Percentiles rank a stretch among this genome's conserved stretches.
Conservation (phyloP, 78 protist species). For the Dictyostelium firmibasis region DNA sequence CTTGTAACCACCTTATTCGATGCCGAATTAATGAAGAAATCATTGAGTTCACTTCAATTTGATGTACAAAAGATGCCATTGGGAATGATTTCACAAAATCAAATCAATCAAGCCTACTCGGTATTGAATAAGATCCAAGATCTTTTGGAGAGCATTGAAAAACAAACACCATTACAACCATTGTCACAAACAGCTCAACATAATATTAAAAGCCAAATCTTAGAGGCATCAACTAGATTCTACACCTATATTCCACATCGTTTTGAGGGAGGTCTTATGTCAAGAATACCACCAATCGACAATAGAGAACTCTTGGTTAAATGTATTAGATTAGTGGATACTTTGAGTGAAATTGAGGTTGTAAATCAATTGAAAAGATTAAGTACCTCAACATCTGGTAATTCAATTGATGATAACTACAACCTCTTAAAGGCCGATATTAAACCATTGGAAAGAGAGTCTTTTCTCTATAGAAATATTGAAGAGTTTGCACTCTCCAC, state of each 20-base stretch:
- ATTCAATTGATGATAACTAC: conserved; percentile 37
- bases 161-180: background rate
- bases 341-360: conserved; percentile 83
- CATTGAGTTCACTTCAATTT: conserved; percentile 42
- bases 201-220: background rate
- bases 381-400: background rate
- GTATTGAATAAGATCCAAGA: conserved; percentile 78
- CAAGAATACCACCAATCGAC: conserved; percentile 36
- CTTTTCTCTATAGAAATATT: background rate
- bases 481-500: conserved; percentile 28
- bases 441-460: background rate
- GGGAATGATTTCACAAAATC: conserved; percentile 84
- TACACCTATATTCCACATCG: conserved; percentile 78
- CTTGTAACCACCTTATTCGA: conserved; percentile 67
- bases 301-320: conserved; percentile 31
- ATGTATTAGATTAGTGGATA: conserved; percentile 76
- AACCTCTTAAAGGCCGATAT: background rate
- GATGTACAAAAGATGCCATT: conserved; percentile 87
- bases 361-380: conserved; percentile 67
- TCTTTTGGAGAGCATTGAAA: background rate
- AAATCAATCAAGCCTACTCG: conserved; percentile 73
- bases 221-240: conserved; percentile 34
- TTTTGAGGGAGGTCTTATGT: conserved; percentile 23
- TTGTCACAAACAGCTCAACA: background rate
- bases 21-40: conserved; percentile 39